phyloP scores from a whole-genome alignment of 192 early-diverging fungal genomes.

The Entomortierella chlamydospora region DNA sequence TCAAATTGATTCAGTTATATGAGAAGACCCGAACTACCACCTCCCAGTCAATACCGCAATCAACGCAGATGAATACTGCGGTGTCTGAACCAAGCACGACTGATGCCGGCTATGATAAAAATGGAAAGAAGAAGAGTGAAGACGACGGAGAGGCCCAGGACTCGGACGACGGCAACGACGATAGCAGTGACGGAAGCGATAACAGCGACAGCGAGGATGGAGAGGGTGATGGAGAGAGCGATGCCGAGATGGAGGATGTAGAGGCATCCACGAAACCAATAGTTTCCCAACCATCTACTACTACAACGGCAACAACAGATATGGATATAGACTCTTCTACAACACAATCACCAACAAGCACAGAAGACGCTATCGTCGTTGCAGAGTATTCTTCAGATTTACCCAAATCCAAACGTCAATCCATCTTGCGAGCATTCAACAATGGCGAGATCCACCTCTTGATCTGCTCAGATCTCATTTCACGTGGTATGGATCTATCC shows the following conservation, averaged over 20 bases:
- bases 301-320: neutral
- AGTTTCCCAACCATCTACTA: neutral
- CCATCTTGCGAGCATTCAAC: conserved; percentile 74
- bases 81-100: neutral
- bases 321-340: conserved; percentile 7
- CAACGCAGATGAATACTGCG: neutral
- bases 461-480: conserved; percentile 88
- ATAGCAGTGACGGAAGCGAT: neutral
- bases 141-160: neutral
- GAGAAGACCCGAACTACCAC: conserved; percentile 45
- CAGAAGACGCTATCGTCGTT: conserved; percentile 46
- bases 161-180: conserved; percentile 1
- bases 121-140: neutral
- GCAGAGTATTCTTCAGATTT: conserved; percentile 86
- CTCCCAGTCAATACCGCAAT: neutral
- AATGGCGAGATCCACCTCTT: conserved; percentile 76
- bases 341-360: neutral
- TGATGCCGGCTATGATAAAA: neutral
- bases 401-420: conserved; percentile 66
- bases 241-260: conserved; percentile 44
- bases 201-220: neutral
- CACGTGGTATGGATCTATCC: conserved; percentile 91
- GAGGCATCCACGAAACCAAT: conserved; percentile 14
- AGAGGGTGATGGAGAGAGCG: conserved; percentile 10
- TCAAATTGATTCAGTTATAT: conserved; percentile 74